Conservation (phyloP, 2,329 filamentous ascomycete genomes). For the Phyllosticta capitalensis region DNA sequence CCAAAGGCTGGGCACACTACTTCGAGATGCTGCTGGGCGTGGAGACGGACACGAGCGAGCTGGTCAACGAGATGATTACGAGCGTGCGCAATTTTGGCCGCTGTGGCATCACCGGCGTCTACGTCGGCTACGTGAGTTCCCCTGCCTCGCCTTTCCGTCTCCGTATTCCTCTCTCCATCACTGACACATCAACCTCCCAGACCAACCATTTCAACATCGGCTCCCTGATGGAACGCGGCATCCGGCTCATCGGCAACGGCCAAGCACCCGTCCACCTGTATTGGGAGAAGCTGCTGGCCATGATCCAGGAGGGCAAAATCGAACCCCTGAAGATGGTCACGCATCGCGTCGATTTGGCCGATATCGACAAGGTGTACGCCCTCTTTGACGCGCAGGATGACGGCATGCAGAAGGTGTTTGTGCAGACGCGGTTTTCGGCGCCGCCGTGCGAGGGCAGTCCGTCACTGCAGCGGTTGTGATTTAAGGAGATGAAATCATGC, state of each 20-base stretch:
- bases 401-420: slow-evolving; percentile 72
- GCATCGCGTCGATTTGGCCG: slow-evolving; percentile 54
- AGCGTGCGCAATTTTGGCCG: slow-evolving; percentile 63
- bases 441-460: slow-evolving; percentile 44
- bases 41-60: slow-evolving; percentile 78
- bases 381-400: slow-evolving; percentile 63
- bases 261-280: slow-evolving; percentile 72
- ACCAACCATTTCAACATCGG: slow-evolving; percentile 80
- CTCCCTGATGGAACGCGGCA: slow-evolving; percentile 75
- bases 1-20: slow-evolving; percentile 52
- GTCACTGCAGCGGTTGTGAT: slow-evolving; percentile 36
- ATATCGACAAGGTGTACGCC: slow-evolving; percentile 43
- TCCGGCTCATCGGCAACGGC: slow-evolving; percentile 63
- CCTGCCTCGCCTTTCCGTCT: background rate
- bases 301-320: slow-evolving; percentile 58
- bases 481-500: no score
- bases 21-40: slow-evolving; percentile 53
- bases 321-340: slow-evolving; percentile 73
- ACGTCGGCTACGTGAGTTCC: slow-evolving; percentile 47
- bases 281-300: slow-evolving; percentile 66
- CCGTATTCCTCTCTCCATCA: slow-evolving; percentile 2
- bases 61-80: slow-evolving; percentile 71
- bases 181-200: slow-evolving; percentile 23
- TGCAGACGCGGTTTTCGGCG: slow-evolving; percentile 49
- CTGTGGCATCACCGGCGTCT: slow-evolving; percentile 66